Base-by-base conservation (phyloP, 129 eudicot species). In the Artemisia tridentata region DNA sequence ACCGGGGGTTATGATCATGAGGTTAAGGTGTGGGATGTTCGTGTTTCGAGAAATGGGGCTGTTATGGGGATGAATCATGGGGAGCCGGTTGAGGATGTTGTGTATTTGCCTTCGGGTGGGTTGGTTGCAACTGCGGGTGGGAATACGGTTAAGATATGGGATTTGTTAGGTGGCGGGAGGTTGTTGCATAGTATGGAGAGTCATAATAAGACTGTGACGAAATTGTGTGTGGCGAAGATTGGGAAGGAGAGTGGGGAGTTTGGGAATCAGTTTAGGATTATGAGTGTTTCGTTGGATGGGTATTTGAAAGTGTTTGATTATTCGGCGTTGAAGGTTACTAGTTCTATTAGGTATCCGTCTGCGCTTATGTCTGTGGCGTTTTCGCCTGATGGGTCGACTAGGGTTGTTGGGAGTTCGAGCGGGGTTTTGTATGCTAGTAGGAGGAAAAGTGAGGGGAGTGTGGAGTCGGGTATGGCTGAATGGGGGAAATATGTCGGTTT, bases 231-330 rank as follows among this genome's bases (percentile, higher is more conserved):
- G 29, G 98, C 86, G 27, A 89, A 82, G 27, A 73, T 87, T 16
- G 91, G 84, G 73, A 76, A 48, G 23, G 90, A 72, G 21, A 54
- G 61, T 49, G 85, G 78, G 3, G 88, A 84, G 47, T 90, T 83
- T 47, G 80, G 71, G 3, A 83, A 85, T 31, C 84, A 92, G 69
- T 62, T 73, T 71, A 71, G 98, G 53, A 77, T 93, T 69, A 31
- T 93, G 88, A 93, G 98, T 73, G 97, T 93, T 65, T 82, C 95
- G 0, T 77, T 93, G 21, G 97, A 89, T 82, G 97, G 98, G 38
- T 93, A 85, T 57, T 64, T 89, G 88, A 93, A 93, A 59, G 96
- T 87, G 8, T 93, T 89, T 14, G 98, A 89, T 82, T 87, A 87
- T 52, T 78, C 97, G 0, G 90, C 75, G 74, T 63, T 82, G 50